Evolutionary conservation across 2,329 filamentous ascomycete species (phyloP), one percentile per base, ranked within the genome.

Genomic region (Zopfia rhizophila): DNA sequence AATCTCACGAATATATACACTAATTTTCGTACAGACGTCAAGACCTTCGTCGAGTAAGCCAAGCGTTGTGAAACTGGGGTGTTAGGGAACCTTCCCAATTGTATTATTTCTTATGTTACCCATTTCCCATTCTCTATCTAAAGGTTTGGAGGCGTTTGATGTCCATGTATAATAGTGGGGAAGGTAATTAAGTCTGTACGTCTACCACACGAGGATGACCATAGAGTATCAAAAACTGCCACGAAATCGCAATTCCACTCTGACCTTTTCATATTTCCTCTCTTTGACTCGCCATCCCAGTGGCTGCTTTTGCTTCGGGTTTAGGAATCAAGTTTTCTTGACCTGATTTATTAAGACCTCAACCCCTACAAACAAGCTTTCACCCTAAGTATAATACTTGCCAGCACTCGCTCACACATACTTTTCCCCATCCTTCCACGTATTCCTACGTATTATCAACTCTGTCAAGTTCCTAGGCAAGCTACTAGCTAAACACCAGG

Each of bases 21-120:
- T 69, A 60, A 69, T 49, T 10, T 13, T 24, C 37, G 42, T 36
- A 31, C 49, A 82, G 89, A 89, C 69, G 83, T 97, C 75, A 94
- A 93, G 85, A 78, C 76, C 54, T 97, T 97, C 69, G 80, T 97
- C 58, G 87, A 89, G 70, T 78, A 75, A 62, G 39, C 30, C 17
- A 7, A 22, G 14, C 8, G 10, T 7, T 21, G 31, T 19, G 14
- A 16, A 7, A 30, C 28, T 14, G 18, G 28, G 18, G 7, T 16
- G 22, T 17, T 35, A n/a, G n/a, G 31, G 10, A n/a, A 43, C 31
- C 45, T 48, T 41, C 38, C 45, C 35, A 50, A 25, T 47, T 63
- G 56, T 61, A 66, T 47, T 48, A 58, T 49, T 38, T 50, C 43
- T 30, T 48, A 47, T 49, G 53, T 33, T 53, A 25, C 41, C 47